phyloP scores from a whole-genome alignment of 257 asterid genomes.

The Solanum sitiens region DNA sequence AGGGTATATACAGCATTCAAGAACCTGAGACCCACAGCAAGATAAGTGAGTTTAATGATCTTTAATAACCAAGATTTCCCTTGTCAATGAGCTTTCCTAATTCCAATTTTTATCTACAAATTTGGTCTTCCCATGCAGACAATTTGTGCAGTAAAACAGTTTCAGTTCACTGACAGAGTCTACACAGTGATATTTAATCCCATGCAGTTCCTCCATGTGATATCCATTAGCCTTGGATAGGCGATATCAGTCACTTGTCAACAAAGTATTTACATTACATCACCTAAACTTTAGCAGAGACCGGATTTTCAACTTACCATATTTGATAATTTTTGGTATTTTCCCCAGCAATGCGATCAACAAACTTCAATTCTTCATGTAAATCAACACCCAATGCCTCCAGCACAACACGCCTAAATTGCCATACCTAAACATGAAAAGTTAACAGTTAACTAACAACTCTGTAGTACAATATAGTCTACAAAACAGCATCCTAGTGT shows the following conservation, averaged over 20 bases:
- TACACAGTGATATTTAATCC: neutral
- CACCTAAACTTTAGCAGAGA: neutral
- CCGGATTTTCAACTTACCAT: constrained; percentile 33
- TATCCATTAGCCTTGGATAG: neutral
- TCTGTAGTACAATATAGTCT: neutral
- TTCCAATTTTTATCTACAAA: neutral
- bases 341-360: constrained; percentile 43
- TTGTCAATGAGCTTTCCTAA: neutral
- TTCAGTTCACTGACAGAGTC: neutral
- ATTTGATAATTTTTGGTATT: constrained; percentile 86
- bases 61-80: neutral
- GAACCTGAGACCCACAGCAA: neutral
- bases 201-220: neutral
- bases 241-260: neutral
- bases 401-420: constrained; percentile 82
- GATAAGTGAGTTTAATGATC: neutral
- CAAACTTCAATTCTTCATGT: constrained; percentile 53
- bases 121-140: neutral
- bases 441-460: neutral
- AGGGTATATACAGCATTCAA: neutral
- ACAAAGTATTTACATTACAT: neutral
- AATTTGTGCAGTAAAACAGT: neutral
- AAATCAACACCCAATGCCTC: constrained; percentile 59
- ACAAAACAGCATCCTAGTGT: neutral
- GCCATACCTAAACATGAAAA: constrained; percentile 61